Evolutionary conservation across 2,329 filamentous ascomycete species (phyloP), one percentile per base, ranked within the genome.

Genomic region (Aureobasidium zeae): DNA sequence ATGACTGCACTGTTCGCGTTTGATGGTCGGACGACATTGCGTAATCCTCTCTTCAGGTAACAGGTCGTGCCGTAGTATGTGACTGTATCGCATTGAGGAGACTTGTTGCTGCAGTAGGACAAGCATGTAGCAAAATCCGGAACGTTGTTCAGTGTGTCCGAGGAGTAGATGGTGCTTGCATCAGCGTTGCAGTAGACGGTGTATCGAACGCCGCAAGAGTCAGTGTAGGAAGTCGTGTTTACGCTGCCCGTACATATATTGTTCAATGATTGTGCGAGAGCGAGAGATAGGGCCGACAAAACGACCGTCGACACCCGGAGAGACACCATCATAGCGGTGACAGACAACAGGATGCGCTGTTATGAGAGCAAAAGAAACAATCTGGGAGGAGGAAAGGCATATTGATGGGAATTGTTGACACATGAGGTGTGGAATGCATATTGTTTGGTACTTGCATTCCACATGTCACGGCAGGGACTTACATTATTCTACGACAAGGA

Each of bases 171-270:
- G 7, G 47, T 44, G 4, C 20, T 21, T n/a, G 33, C 22, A 22
- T 49, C 47, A 12, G 38, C 30, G n/a, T 46, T 46, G 31, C 47
- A 49, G 34, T 44, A 43, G 25, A 49, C 20, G 5, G 29, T 39
- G 34, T 47, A 49, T 31, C 22, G 25, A 16, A 39, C 37, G 13
- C 38, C 38, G 16, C 44, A 46, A 10, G 44, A 35, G 16, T 49
- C 43, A 12, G 44, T 47, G 34, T 47, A 49, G 5, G 3, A 20
- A 19, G 31, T 35, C 9, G 30, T 34, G 17, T 8, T 21, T 12
- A 24, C 31, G 11, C 11, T 35, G 2, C 31, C 39, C 2, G 39
- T 34, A 25, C 39, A 44, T 9, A 44, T 25, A 3, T 31, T 24
- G 30, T 29, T 44, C 4, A 26, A 26, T 8, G n/a, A 17, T 12